Base-by-base conservation (phyloP, 169 alveolate species). In the Plasmodium cynomolgi region DNA sequence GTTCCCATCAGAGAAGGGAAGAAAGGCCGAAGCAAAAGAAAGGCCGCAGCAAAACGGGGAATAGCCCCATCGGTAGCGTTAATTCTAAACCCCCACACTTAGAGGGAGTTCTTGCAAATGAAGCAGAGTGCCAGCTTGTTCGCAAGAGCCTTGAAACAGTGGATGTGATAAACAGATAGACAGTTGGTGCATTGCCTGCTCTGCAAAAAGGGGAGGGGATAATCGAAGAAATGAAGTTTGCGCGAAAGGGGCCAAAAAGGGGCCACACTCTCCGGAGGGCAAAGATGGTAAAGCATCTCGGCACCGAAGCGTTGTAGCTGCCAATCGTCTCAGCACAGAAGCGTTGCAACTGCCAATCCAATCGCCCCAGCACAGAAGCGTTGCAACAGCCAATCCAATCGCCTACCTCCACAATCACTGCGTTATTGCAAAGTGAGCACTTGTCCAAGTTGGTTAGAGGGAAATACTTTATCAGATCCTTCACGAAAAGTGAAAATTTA, bases 401-500 rank as follows among this genome's bases (percentile, higher is more conserved):
- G 8, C 58, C 26, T 34, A 88, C 94, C 90, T 88, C 90, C 29
- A 88, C 94, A 79, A 88, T 88, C 71, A 88, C 71, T 79, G 86
- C 88, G 39, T 77, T 88, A 31, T 79, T 88, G 54, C 94, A 88
- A 23, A 88, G 72, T 2, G 94, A 88, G 26, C 94, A 88, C 37
- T 88, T 88, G 37, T 88, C 94, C 73, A 88, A 79, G 6, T 79
- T 88, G 23, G 33, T 62, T n/a, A 88, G 82, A 13, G 94, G 77
- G 37, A 88, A 88, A 58, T 39, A 88, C 56, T 80, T 88, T 77
- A 88, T 88, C 73, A 88, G 68, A 29, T 88, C 94, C 94, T 88
- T 34, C 50, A 88, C 41, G 82, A 62, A 58, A 85, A 44, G 17
- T 26, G 50, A 11, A 41, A 83, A 37, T 34, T 13, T 84, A 62